Base-by-base conservation (phyloP, 345 rosid species). In the Brassica incana region DNA sequence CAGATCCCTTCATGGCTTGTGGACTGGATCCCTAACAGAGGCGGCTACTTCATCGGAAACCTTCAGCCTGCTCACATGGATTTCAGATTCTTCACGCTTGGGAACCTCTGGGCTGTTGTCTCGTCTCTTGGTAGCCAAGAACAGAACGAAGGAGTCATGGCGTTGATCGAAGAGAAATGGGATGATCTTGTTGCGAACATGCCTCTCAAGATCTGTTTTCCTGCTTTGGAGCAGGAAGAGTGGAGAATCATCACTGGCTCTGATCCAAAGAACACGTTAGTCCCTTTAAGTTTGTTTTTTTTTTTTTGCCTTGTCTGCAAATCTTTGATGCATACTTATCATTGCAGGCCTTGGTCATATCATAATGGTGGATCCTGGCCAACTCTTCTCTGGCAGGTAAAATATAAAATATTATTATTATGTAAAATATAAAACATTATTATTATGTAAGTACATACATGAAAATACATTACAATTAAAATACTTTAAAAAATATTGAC, bases 291-390 rank as follows among this genome's bases (percentile, higher is more conserved):
- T 6, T 35, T 16, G 11, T 65, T 6, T 58, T 50, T 35, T 1
- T 8, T 63, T 7, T 9, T n/a, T 3, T 33, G 36, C 43, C 10
- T 11, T 40, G 12, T 59, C 6, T 0, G 0, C 27, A 65, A 20
- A 66, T 48, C 71, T 18, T 14, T 75, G 76, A 67, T 73, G 50
- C n/a, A 10, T 36, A 18, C 23, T 64, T 36, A 9, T 56, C 62
- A 68, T 58, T 85, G 80, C 88, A 95, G 99, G 75, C 91, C 98
- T 12, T 95, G 97, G 99, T 95, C 99, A 1, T 95, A 95, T 84
- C 99, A 93, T 86, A 93, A 95, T 61, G 98, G 89, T 1, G 99
- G 99, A 82, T 95, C 99, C 67, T 95, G 99, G 99, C 99, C 98
- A 73, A 93, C 98, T 3, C 90, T 95, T 8, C 84, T 93, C 29